Percentiles rank a stretch among this genome's conserved stretches.
Evolutionary conservation across 2,329 filamentous ascomycete species (phyloP).

Genomic region (Grosmannia clavigera): DNA sequence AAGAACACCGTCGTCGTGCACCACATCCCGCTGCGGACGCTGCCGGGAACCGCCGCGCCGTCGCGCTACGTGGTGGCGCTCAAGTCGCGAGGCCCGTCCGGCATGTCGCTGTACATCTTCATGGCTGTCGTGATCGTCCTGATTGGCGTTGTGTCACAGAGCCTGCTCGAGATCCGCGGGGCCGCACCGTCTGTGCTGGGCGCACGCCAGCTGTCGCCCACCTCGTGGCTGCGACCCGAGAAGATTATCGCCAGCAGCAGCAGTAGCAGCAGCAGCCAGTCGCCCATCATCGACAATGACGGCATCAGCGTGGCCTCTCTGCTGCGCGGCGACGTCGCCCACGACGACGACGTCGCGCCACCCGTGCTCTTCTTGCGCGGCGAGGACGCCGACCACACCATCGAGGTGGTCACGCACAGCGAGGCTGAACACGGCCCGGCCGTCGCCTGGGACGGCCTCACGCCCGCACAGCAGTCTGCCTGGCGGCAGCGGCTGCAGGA

Average conservation of each 20-base stretch:
- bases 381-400: constrained; percentile 13
- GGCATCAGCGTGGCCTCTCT: constrained; percentile 12
- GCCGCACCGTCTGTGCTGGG: constrained; percentile 43
- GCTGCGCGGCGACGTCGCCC: not conserved
- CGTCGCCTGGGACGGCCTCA: constrained; percentile 56
- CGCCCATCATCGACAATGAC: constrained; percentile 1
- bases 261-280: constrained; percentile 7
- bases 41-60: constrained; percentile 15
- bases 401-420: constrained; percentile 32
- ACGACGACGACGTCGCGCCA: not conserved
- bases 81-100: constrained; percentile 39
- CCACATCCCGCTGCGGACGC: constrained; percentile 53
- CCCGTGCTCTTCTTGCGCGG: constrained; percentile 9
- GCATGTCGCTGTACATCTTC: constrained; percentile 37
- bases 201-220: constrained; percentile 42
- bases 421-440: constrained; percentile 37
- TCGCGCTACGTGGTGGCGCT: constrained; percentile 59
- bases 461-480: constrained; percentile 43
- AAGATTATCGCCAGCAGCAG: not conserved
- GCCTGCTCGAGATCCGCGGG: constrained; percentile 52
- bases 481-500: constrained; percentile 60
- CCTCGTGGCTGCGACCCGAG: constrained; percentile 17
- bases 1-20: constrained; percentile 71
- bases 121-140: constrained; percentile 45
- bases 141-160: constrained; percentile 49